Percentiles rank a stretch among this genome's conserved stretches.
Conservation (phyloP, 2,329 filamentous ascomycete species). For the Exophiala sp. region DNA sequence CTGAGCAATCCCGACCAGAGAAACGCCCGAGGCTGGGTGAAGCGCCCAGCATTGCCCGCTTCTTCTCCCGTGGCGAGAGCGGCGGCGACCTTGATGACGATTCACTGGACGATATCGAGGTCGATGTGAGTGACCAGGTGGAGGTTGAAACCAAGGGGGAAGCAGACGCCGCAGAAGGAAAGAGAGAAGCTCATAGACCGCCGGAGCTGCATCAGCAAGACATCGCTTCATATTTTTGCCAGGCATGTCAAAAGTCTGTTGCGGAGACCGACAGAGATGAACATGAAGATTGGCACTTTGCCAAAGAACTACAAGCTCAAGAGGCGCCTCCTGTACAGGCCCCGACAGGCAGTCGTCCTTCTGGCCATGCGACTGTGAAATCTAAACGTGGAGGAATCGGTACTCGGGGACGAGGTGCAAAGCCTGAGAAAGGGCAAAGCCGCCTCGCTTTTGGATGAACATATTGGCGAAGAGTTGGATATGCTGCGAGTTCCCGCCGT, state of each 20-base stretch:
- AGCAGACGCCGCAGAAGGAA: no score
- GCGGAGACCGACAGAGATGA: slow-evolving; percentile 57
- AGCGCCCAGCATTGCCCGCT: slow-evolving; percentile 51
- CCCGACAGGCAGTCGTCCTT: slow-evolving; percentile 24
- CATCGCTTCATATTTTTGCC: slow-evolving; percentile 48
- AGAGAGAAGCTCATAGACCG: neutral
- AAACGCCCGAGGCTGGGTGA: slow-evolving; percentile 46
- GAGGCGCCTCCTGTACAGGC: slow-evolving; percentile 42
- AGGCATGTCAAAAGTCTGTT: slow-evolving; percentile 60
- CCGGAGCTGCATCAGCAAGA: slow-evolving; percentile 11
- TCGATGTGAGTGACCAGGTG: slow-evolving; percentile 20
- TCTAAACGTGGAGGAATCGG: slow-evolving; percentile 18
- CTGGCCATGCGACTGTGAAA: slow-evolving; percentile 12
- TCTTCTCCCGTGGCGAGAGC: slow-evolving; percentile 47
- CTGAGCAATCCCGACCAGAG: slow-evolving; percentile 29
- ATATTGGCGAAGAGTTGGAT: neutral
- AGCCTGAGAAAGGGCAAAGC: slow-evolving; percentile 27
- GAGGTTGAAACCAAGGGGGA: slow-evolving; percentile 17
- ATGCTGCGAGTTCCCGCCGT: neutral
- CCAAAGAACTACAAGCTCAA: slow-evolving; percentile 71
- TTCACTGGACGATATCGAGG: slow-evolving; percentile 8
- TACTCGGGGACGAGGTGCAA: slow-evolving; percentile 19
- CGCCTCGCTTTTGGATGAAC: slow-evolving; percentile 25
- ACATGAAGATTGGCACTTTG: slow-evolving; percentile 92
- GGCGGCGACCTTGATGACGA: slow-evolving; percentile 31